These are phyloP conservation scores for Corchorus capsularis DNA, from an alignment of 345 rosid genomes.

Conservation along the genomic window DNA sequence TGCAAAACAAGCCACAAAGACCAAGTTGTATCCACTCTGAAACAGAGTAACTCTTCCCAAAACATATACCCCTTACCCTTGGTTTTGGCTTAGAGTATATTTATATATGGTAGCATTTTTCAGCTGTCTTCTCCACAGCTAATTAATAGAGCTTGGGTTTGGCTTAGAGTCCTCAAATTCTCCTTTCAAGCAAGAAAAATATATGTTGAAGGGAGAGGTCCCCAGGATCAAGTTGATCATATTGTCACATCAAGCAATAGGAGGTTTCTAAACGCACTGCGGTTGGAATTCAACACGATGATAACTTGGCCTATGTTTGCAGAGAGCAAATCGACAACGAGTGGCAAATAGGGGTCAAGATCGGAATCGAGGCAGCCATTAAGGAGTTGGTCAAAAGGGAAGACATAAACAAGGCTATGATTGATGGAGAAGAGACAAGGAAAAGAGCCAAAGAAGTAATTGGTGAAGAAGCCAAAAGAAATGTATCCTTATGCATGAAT, in stretches of 20 bases:
- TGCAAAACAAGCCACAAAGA: conserved; percentile 84
- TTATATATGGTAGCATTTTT: too few species aligned
- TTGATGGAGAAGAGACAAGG: conserved; percentile 30
- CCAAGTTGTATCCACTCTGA: conserved; percentile 69
- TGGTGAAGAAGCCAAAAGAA: background rate
- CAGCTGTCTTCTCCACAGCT: too few species aligned
- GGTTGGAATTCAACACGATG: background rate
- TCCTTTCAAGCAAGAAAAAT: background rate
- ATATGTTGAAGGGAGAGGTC: background rate
- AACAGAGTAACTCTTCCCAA: too few species aligned
- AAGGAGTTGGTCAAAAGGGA: too few species aligned
- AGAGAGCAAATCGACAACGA: background rate
- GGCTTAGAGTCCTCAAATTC: background rate
- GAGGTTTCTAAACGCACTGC: background rate
- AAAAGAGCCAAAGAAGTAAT: too few species aligned
- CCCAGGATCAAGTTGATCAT: background rate
- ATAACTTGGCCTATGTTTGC: background rate
- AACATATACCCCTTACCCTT: too few species aligned
- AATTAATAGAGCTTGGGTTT: background rate
- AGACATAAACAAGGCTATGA: conserved; percentile 13
- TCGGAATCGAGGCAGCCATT: background rate
- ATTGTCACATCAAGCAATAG: background rate
- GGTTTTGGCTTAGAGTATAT: too few species aligned
- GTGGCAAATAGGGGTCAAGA: background rate
- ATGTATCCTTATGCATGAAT: conserved; percentile 30